These are phyloP conservation scores for Chlorella vulgaris DNA, from an alignment of 139 green algal species.

Conservation along the genomic window DNA sequence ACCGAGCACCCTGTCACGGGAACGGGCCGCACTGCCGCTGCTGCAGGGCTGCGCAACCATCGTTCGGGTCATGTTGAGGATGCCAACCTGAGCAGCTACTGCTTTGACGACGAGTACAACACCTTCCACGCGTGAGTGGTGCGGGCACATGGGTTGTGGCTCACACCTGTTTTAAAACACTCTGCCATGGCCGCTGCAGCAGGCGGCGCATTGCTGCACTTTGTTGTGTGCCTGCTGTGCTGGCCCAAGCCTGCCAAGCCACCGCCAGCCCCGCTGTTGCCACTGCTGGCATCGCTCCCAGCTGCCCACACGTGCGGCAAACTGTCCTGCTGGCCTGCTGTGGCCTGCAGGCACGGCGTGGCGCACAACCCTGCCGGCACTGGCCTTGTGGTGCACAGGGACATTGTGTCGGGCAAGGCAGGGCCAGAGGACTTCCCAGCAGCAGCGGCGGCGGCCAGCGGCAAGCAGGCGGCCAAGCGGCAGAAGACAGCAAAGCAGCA, in stretches of 20 bases:
- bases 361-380: slow-evolving; percentile 6
- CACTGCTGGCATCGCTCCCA: too few species aligned
- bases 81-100: slow-evolving; percentile 64
- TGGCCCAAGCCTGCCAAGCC: too few species aligned
- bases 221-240: too few species aligned
- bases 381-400: background rate
- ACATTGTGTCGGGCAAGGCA: slow-evolving; percentile 2
- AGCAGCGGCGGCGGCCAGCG: background rate
- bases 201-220: too few species aligned
- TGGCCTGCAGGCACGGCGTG: slow-evolving; percentile 20
- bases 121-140: slow-evolving; percentile 68
- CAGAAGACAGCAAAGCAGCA: slow-evolving; percentile 51
- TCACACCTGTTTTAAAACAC: too few species aligned
- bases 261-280: background rate
- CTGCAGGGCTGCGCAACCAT: slow-evolving; percentile 78
- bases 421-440: background rate
- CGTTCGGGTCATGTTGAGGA: slow-evolving; percentile 80
- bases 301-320: too few species aligned
- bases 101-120: slow-evolving; percentile 94
- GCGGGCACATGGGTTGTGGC: too few species aligned
- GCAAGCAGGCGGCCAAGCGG: slow-evolving; percentile 52
- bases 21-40: too few species aligned
- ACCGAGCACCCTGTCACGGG: too few species aligned
- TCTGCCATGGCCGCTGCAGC: too few species aligned
- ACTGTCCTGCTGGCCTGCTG: too few species aligned